A percentile compares a stretch with the other conserved stretches of the same genome.
These are phyloP conservation scores for Pluteus cervinus DNA, from an alignment of 768 basidiomycete genomes.

Conservation along the genomic window DNA sequence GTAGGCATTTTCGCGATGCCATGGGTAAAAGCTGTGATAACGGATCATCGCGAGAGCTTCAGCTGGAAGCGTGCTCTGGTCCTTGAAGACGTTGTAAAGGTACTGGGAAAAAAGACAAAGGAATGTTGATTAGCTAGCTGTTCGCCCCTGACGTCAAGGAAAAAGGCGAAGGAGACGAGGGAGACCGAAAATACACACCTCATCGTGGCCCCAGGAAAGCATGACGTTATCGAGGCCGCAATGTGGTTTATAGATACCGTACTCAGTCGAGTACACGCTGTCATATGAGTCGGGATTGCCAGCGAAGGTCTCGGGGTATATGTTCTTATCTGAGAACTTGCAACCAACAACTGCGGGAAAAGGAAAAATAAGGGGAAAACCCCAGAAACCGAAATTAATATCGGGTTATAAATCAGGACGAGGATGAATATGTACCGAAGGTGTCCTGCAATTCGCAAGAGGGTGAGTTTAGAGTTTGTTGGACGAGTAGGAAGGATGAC, in stretches of 20 bases:
- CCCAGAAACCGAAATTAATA: conserved; percentile 5
- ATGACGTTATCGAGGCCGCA: conserved; percentile 85
- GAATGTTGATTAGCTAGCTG: not conserved
- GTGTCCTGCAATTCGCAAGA: conserved; percentile 29
- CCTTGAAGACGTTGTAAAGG: conserved; percentile 77
- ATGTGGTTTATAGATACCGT: conserved; percentile 70
- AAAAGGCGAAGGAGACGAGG: not conserved
- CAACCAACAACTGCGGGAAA: conserved; percentile 63
- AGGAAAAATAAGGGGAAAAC: conserved; percentile 14
- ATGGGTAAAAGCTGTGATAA: conserved; percentile 94
- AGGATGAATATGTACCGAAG: conserved; percentile 26
- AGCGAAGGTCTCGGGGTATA: conserved; percentile 75
- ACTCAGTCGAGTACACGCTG: conserved; percentile 60
- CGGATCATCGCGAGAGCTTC: conserved; percentile 90
- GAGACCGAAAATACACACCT: conserved; percentile 40
- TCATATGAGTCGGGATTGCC: conserved; percentile 66
- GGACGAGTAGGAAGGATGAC: conserved; percentile 14
- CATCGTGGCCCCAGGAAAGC: conserved; percentile 90
- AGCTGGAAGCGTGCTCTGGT: conserved; percentile 72
- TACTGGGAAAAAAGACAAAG: conserved; percentile 41
- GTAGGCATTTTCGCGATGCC: conserved; percentile 90
- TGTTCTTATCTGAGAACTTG: conserved; percentile 77
- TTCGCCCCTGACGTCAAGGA: not conserved
- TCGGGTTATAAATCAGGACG: not conserved
- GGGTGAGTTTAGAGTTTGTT: conserved; percentile 7